Conservation (phyloP, 306 rosid species). For the Erythrophleum fordii region DNA sequence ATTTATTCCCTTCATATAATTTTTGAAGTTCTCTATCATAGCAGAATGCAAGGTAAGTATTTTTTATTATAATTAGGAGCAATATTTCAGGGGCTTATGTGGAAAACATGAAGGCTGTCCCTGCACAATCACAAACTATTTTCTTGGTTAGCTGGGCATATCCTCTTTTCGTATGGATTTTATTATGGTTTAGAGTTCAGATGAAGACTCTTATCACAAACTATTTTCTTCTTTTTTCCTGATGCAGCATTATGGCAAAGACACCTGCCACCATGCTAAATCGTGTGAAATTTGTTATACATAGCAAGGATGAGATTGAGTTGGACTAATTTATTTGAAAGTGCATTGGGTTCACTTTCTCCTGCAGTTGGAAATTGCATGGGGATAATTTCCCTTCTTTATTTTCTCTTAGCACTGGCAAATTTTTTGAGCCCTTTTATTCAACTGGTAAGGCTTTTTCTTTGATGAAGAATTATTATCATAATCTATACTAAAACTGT, state of each 20-base stretch:
- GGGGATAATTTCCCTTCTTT: neutral
- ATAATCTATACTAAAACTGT: neutral
- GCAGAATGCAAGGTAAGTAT: too few relatives aligned
- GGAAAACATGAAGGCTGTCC: too few relatives aligned
- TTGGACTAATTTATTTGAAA: neutral
- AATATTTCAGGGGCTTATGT: too few relatives aligned
- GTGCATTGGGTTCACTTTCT: conserved; percentile 6
- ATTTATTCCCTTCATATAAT: too few relatives aligned
- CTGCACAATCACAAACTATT: too few relatives aligned
- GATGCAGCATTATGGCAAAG: conserved; percentile 13
- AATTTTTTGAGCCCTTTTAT: neutral
- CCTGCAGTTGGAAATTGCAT: neutral
- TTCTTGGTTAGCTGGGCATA: too few relatives aligned
- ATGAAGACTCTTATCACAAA: too few relatives aligned
- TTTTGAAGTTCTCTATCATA: too few relatives aligned
- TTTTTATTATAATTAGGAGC: too few relatives aligned
- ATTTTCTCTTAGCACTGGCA: neutral
- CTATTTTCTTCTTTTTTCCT: neutral
- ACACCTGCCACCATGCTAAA: neutral
- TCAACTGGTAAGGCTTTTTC: neutral
- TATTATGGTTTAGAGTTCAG: neutral
- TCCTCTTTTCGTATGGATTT: too few relatives aligned
- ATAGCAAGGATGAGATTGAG: conserved; percentile 12
- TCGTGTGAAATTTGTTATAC: conserved; percentile 15
- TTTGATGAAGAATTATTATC: neutral